Percentiles rank a stretch among this genome's conserved stretches.
phyloP scores from a whole-genome alignment of 306 rosid genomes.

The Casuarina equisetifolia region DNA sequence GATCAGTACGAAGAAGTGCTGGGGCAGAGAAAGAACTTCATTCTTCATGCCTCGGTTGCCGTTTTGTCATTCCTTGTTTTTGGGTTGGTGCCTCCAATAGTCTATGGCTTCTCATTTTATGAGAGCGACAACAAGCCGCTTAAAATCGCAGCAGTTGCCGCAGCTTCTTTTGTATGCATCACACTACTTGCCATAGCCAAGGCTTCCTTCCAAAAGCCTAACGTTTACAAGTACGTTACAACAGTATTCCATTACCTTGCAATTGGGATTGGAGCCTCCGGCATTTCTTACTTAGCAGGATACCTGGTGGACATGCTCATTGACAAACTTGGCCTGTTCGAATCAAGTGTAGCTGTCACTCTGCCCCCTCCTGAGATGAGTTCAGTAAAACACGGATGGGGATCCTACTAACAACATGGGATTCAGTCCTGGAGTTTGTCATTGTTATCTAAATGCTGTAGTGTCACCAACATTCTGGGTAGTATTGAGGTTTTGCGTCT shows the following conservation, averaged over 20 bases:
- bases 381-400: conserved; percentile 22
- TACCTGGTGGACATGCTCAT: conserved; percentile 38
- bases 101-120: conserved; percentile 66
- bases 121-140: conserved; percentile 52
- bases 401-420: conserved; percentile 28
- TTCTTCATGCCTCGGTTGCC: conserved; percentile 53
- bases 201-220: conserved; percentile 47
- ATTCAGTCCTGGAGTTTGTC: not conserved
- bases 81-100: conserved; percentile 69
- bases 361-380: conserved; percentile 33
- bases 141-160: conserved; percentile 73
- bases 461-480: not conserved
- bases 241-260: conserved; percentile 46
- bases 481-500: not conserved
- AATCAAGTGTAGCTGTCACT: conserved; percentile 22
- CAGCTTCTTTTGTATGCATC: conserved; percentile 65
- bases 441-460: not conserved
- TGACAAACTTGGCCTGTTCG: conserved; percentile 55
- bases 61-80: conserved; percentile 61
- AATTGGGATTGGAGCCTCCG: conserved; percentile 51
- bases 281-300: conserved; percentile 63
- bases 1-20: conserved; percentile 45
- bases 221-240: conserved; percentile 36
- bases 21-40: conserved; percentile 53
- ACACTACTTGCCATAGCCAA: conserved; percentile 60